A percentile compares a stretch with the other conserved stretches of the same genome.
These are phyloP conservation scores for Cokeromyces recurvatus DNA, from an alignment of 371 early-diverging fungal genomes.

Conservation along the genomic window DNA sequence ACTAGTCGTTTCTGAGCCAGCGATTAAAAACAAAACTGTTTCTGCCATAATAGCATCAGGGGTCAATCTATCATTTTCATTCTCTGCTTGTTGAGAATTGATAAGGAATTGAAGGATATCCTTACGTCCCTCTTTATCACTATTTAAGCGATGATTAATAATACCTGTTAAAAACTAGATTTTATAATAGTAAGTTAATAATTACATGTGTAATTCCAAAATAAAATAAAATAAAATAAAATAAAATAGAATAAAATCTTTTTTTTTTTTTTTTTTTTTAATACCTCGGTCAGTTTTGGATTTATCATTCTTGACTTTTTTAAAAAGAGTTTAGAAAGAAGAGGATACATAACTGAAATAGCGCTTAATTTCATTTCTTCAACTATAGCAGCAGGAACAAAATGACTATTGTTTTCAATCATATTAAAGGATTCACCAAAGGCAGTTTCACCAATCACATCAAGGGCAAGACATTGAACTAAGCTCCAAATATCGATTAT, in stretches of 20 bases:
- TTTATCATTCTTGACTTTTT: not conserved
- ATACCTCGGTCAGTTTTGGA: slow-evolving; percentile 8
- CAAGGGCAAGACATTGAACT: slow-evolving; percentile 33
- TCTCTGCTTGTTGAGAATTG: slow-evolving; percentile 17
- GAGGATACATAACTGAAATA: slow-evolving; percentile 4
- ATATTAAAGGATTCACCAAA: slow-evolving; percentile 48
- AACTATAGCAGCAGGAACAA: slow-evolving; percentile 20
- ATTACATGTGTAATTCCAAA: not conserved
- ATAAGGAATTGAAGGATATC: slow-evolving; percentile 40
- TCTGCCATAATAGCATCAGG: slow-evolving; percentile 29
- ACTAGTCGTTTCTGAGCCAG: slow-evolving; percentile 39
- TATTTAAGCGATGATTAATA: slow-evolving; percentile 24
- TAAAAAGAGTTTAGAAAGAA: slow-evolving; percentile 3
- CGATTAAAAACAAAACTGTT: slow-evolving; percentile 32
- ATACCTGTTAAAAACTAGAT: slow-evolving; percentile 29
- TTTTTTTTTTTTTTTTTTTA: too few species aligned
- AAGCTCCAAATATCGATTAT: slow-evolving; percentile 31
- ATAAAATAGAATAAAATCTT: too few species aligned
- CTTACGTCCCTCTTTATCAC: slow-evolving; percentile 14
- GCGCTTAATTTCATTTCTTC: slow-evolving; percentile 2
- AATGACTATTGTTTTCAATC: slow-evolving; percentile 33
- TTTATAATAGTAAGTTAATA: too few species aligned
- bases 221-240: too few species aligned
- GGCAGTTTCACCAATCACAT: slow-evolving; percentile 48
- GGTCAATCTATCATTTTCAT: slow-evolving; percentile 24